A percentile compares a stretch with the other conserved stretches of the same genome.
These are phyloP conservation scores for Mycena filopes DNA, from an alignment of 768 basidiomycete species.

Conservation along the genomic window DNA sequence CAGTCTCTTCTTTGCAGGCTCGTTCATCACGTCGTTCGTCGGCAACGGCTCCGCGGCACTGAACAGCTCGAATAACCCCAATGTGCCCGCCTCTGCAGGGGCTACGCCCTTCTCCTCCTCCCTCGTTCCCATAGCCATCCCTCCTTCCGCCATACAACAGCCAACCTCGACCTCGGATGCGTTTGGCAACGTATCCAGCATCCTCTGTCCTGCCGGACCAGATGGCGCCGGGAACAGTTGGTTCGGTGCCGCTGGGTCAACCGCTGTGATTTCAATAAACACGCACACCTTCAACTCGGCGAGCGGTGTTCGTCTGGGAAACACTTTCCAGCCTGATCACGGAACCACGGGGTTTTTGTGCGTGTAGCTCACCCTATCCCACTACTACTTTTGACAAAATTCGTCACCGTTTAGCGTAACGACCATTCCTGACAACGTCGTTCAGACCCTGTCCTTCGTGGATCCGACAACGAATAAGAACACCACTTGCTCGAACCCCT, in stretches of 20 bases:
- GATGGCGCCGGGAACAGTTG: slow-evolving; percentile 87
- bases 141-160: slow-evolving; percentile 60
- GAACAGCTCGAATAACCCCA: slow-evolving; percentile 84
- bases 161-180: slow-evolving; percentile 67
- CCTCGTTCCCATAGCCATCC: slow-evolving; percentile 82
- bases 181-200: slow-evolving; percentile 71
- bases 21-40: slow-evolving; percentile 81
- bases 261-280: slow-evolving; percentile 80
- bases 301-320: slow-evolving; percentile 88
- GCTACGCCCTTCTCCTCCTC: slow-evolving; percentile 91
- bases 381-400: slow-evolving; percentile 27
- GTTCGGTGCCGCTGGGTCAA: slow-evolving; percentile 79
- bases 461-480: slow-evolving; percentile 82
- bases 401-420: slow-evolving; percentile 66
- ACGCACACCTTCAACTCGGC: slow-evolving; percentile 80
- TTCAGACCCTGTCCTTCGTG: slow-evolving; percentile 79
- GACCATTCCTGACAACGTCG: slow-evolving; percentile 89
- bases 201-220: slow-evolving; percentile 88
- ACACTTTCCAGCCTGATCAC: slow-evolving; percentile 84
- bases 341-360: slow-evolving; percentile 93
- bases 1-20: slow-evolving; percentile 89
- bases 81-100: slow-evolving; percentile 82
- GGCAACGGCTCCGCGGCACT: slow-evolving; percentile 57
- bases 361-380: slow-evolving; percentile 34
- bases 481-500: slow-evolving; percentile 78